Evolutionary conservation across 2,329 filamentous ascomycete species (phyloP), one percentile per base, ranked within the genome.

Genomic region (Colletotrichum tanaceti): DNA sequence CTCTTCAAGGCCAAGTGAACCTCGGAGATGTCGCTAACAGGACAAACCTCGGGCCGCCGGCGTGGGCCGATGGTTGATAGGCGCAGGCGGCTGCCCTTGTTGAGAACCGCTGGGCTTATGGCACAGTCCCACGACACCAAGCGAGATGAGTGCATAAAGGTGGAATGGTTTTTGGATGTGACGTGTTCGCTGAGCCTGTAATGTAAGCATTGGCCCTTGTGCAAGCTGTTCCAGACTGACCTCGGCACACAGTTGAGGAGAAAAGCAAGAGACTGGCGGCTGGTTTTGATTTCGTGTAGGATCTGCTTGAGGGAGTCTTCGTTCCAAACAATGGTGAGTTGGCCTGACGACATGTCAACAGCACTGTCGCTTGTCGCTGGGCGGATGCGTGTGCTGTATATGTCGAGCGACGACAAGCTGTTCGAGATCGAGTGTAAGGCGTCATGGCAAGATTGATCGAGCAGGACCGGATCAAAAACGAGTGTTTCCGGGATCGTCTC

Each of bases 271-370:
- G 68, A 70, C 18, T 63, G 65, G 10, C 68, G 65, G 14, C 57
- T 69, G 20, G 61, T 59, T 32, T 59, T 47, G 1, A 68, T 66
- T 16, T 70, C 53, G n/a, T 46, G 54, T 16, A 61, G 57, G 22
- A 57, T 58, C 24, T 69, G 55, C 43, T 63, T 70, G 2, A 73
- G 62, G 38, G 20, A 60, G 0, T 66, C 38, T 60, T 73, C 71
- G 47, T 73, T 72, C 68, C 70, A 72, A 32, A 73, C 66, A 49
- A 73, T 73, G 39, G 71, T 70, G 10, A 73, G 47, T 11, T 71
- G 57, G 1, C 54, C 49, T n/a, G 20, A 50, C 43, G 67, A 60
- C 47, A 59, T 55, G 10, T 70, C 65, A 22, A 67, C 63, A n/a
- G 22, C 60, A 49, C 58, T 60, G n/a, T 71, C 63, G 18, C 35